Conservation (phyloP, 371 early-diverging fungal genomes). For the Mucor circinelloides region DNA sequence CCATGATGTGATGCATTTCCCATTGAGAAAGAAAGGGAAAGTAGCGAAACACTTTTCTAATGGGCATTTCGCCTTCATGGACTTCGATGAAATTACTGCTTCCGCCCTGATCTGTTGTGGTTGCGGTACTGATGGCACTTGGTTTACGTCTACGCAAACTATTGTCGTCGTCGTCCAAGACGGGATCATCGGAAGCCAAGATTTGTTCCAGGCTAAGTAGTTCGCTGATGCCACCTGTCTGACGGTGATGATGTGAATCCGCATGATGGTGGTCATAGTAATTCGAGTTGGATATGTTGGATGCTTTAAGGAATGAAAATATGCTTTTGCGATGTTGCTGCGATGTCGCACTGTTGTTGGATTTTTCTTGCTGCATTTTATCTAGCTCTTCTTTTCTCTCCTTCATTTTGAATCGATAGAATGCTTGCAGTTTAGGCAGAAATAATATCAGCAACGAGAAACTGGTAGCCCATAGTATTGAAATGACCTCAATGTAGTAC, state of each 20-base stretch:
- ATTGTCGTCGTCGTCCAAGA: conserved; percentile 13
- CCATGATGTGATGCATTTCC: conserved; percentile 62
- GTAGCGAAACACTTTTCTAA: conserved; percentile 55
- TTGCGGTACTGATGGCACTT: conserved; percentile 10
- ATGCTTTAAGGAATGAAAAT: conserved; percentile 18
- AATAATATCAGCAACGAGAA: conserved; percentile 59
- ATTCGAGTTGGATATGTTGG: neutral
- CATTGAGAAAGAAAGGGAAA: conserved; percentile 58
- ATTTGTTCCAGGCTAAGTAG: conserved; percentile 37
- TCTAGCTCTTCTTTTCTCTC: conserved; percentile 7
- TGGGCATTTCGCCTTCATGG: conserved; percentile 56
- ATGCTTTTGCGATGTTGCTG: conserved; percentile 1
- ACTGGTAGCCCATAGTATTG: conserved; percentile 58
- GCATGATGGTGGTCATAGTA: neutral
- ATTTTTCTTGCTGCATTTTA: conserved; percentile 7
- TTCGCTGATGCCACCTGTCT: conserved; percentile 14
- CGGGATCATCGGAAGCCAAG: conserved; percentile 29
- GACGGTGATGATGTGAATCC: neutral
- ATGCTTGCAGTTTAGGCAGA: conserved; percentile 57
- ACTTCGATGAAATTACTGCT: conserved; percentile 30
- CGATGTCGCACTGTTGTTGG: neutral
- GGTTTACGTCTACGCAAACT: conserved; percentile 11
- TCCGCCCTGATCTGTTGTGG: neutral
- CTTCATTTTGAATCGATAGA: conserved; percentile 23
- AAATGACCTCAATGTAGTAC: conserved; percentile 54